Conservation (phyloP, 176 grass and related monocot species). For the Melocanna baccifera region DNA sequence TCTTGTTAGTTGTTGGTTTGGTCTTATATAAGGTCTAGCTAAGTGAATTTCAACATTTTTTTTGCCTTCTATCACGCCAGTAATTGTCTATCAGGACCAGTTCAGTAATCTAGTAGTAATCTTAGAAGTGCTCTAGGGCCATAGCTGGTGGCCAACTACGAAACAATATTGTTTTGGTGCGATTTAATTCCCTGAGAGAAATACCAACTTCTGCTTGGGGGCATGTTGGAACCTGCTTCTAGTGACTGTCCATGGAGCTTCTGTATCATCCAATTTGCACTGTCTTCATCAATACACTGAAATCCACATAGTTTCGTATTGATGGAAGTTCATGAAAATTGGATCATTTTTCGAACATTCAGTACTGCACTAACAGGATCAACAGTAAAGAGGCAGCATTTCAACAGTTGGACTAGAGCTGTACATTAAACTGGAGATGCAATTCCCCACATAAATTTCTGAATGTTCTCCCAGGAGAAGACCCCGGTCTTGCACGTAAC, state of each 20-base stretch:
- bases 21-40: not conserved
- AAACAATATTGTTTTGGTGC: not conserved
- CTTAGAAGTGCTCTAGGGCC: not conserved
- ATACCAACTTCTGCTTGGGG: not conserved
- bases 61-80: not conserved
- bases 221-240: not conserved
- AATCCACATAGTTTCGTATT: not conserved
- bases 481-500: too few species aligned
- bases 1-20: not conserved
- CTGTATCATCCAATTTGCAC: not conserved
- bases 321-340: not conserved
- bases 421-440: not conserved
- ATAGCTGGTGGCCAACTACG: not conserved
- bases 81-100: not conserved
- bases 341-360: not conserved
- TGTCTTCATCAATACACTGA: not conserved
- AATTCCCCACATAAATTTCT: not conserved
- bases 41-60: slow-evolving; percentile 1
- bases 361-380: not conserved
- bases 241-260: not conserved
- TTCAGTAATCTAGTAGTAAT: not conserved
- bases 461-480: not conserved
- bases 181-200: not conserved
- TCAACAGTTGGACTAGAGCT: not conserved
- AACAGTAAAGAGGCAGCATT: not conserved